Conservation (phyloP, 2,329 filamentous ascomycete species). For the Hymenoscyphus salicellus region DNA sequence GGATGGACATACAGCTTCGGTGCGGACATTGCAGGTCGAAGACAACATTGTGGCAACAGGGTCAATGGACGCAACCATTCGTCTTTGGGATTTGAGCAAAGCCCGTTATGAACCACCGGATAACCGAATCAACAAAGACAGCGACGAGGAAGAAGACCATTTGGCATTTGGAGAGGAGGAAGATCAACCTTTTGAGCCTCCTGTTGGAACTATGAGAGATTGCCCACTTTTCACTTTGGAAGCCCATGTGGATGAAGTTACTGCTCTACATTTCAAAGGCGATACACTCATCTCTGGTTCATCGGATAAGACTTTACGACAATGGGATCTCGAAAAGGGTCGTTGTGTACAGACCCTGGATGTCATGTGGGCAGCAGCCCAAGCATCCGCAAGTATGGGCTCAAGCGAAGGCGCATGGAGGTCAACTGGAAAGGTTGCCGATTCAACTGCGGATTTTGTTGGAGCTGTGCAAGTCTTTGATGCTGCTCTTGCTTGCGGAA, state of each 20-base stretch:
- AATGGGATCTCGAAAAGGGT: slow-evolving; percentile 98
- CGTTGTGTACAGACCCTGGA: slow-evolving; percentile 96
- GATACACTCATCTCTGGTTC: slow-evolving; percentile 92
- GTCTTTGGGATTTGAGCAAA: slow-evolving; percentile 89
- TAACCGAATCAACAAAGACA: slow-evolving; percentile 51
- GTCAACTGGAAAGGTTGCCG: slow-evolving; percentile 60
- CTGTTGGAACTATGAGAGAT: slow-evolving; percentile 79
- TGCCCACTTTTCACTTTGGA: slow-evolving; percentile 85
- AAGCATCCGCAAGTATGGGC: slow-evolving; percentile 70
- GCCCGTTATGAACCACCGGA: slow-evolving; percentile 73
- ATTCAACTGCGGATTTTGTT: slow-evolving; percentile 81
- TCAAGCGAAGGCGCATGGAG: slow-evolving; percentile 67
- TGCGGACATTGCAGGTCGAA: slow-evolving; percentile 87
- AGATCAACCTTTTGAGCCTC: slow-evolving; percentile 65
- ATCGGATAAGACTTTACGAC: slow-evolving; percentile 92
- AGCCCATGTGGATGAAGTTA: slow-evolving; percentile 91
- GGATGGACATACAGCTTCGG: slow-evolving; percentile 92
- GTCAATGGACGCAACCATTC: slow-evolving; percentile 90
- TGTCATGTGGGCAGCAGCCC: slow-evolving; percentile 95
- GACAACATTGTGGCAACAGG: slow-evolving; percentile 95
- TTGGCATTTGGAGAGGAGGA: slow-evolving; percentile 71
- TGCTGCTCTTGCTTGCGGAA: slow-evolving; percentile 90
- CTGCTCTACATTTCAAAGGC: slow-evolving; percentile 84
- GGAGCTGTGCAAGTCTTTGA: slow-evolving; percentile 95
- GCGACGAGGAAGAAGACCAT: slow-evolving; percentile 59